Evolutionary conservation across 2,329 filamentous ascomycete genomes (phyloP).

Genomic region (Tolypocladium pustulatum): DNA sequence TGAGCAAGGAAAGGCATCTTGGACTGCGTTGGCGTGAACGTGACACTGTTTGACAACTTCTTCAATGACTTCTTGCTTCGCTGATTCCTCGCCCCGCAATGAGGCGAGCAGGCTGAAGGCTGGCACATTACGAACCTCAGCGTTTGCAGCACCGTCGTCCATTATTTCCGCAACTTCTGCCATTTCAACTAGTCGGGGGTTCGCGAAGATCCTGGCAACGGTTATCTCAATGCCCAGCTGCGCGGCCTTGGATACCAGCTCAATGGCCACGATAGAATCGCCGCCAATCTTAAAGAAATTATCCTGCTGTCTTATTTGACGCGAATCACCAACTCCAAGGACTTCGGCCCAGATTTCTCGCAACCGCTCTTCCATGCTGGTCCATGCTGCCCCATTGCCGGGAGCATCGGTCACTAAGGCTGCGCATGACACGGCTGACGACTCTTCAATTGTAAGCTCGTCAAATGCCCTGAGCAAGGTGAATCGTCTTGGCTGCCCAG

Average conservation of each 20-base stretch:
- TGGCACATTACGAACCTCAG: background rate
- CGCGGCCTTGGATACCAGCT: background rate
- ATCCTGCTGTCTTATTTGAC: background rate
- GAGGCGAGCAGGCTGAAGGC: background rate
- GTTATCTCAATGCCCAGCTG: background rate
- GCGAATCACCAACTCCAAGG: background rate
- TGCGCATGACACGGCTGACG: background rate
- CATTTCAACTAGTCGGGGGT: background rate
- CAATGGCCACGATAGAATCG: background rate
- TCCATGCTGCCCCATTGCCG: background rate
- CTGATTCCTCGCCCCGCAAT: background rate
- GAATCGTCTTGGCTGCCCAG: background rate
- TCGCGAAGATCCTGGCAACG: background rate
- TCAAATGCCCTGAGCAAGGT: background rate
- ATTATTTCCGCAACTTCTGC: background rate
- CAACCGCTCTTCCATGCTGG: background rate
- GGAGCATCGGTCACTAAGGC: background rate
- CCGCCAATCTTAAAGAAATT: conserved; percentile 1
- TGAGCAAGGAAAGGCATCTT: conserved; percentile 27
- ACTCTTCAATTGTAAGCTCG: background rate
- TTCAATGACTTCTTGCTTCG: background rate
- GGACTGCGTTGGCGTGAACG: conserved; percentile 1
- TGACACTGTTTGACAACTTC: background rate
- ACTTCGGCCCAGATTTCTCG: background rate
- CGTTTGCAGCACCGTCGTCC: background rate